Evolutionary conservation across 371 early-diverging fungal species (phyloP), one percentile per base, ranked within the genome.

Genomic region (Haplosporangium sp.): DNA sequence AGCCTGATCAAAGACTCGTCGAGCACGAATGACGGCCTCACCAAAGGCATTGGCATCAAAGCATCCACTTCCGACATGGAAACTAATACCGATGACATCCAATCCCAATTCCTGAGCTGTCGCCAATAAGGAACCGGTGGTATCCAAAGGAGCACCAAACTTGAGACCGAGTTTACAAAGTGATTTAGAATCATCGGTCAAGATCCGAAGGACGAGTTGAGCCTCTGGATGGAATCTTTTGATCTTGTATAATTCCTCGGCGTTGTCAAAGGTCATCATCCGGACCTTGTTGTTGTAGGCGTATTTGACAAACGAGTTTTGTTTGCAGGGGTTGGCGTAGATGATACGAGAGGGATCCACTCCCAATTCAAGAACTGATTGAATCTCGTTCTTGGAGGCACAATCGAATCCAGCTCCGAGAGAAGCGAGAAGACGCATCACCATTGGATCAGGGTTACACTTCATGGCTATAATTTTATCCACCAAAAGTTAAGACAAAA

Each of bases 241-340:
- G 74, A 98, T 92, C 90, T 99, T 99, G 88, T 90, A 86, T 39
- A 99, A 91, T 84, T 99, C 99, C 84, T 98, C 97, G 4, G 92
- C 92, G 85, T 98, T 99, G 86, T 99, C 99, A 85, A 99, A 99
- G 27, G 99, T 99, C 96, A 98, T 96, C 89, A 94, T 91, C 67
- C 85, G 84, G 34, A 99, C 96, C 71, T 91, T 90, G 61, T 91
- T 88, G 58, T 87, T 85, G 37, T 86, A 85, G 13, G 98, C 96
- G 74, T 88, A 96, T 62, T 94, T 93, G 77, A 99, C 91, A 83
- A 95, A 96, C n/a, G 97, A 97, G 34, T 92, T 89, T 74, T 96
- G 97, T 87, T 99, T 99, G 91, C 98, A 98, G 42, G 99, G 99
- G 86, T 99, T 97, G 71, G 99, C 99, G 72, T 96, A 99, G 81